Conservation (phyloP, 164 flowering plant genomes). For the Magnolia changhungtana region DNA sequence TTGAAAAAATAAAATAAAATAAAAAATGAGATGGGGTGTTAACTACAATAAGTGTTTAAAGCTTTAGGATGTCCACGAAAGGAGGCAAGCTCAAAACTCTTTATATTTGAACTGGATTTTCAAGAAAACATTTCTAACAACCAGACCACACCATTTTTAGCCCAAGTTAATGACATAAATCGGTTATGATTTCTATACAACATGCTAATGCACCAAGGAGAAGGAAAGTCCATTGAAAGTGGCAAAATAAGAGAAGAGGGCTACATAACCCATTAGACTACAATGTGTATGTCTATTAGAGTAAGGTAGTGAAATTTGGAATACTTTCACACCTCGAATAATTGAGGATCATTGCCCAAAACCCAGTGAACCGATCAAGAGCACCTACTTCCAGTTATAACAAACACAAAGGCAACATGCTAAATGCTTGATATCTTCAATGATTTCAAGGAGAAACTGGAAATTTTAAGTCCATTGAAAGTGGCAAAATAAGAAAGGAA, state of each 20-base stretch:
- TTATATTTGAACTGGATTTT: neutral
- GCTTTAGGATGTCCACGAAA: neutral
- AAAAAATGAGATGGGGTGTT: neutral
- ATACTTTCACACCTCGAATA: too few relatives aligned
- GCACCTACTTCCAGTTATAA: neutral
- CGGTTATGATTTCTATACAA: conserved; percentile 20
- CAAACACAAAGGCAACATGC: neutral
- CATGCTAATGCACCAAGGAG: conserved; percentile 97
- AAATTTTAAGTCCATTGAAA: neutral
- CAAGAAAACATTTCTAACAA: neutral
- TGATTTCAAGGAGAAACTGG: neutral
- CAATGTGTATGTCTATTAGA: conserved; percentile 87
- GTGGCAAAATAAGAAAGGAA: neutral
- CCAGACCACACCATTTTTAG: neutral
- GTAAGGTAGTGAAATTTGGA: too few relatives aligned
- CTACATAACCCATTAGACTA: conserved; percentile 98
- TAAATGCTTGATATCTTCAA: neutral
- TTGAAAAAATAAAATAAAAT: too few relatives aligned
- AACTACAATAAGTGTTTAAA: too few relatives aligned
- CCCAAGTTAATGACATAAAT: neutral
- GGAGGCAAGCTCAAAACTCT: conserved; percentile 4
- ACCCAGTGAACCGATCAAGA: too few relatives aligned
- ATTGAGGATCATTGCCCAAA: too few relatives aligned
- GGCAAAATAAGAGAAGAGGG: conserved; percentile 97
- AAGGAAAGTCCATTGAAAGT: too few relatives aligned